Percentiles rank a stretch among this genome's conserved stretches.
Evolutionary conservation across 2,329 filamentous ascomycete genomes (phyloP).

Genomic region (Phialophora chinensis): DNA sequence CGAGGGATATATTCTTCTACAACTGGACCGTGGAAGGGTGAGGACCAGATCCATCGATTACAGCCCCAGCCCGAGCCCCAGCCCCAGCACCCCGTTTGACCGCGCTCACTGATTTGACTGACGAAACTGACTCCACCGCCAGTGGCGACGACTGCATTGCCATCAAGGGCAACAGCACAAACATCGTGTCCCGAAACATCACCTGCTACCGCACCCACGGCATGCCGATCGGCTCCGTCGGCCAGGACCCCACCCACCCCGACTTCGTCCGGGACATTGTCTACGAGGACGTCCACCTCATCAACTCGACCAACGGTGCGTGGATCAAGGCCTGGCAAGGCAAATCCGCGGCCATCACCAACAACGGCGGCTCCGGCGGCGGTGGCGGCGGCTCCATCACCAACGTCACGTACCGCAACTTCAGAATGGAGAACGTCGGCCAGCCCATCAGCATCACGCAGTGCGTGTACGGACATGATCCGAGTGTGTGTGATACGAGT

Average conservation of each 20-base stretch:
- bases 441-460: conserved; percentile 70
- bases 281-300: conserved; percentile 66
- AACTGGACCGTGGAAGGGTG: conserved; percentile 60
- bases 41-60: neutral
- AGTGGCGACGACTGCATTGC: conserved; percentile 75
- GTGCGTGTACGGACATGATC: conserved; percentile 53
- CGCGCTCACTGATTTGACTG: neutral
- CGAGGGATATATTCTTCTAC: conserved; percentile 68
- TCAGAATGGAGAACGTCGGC: conserved; percentile 67
- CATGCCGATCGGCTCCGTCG: conserved; percentile 73
- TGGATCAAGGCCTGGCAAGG: conserved; percentile 78
- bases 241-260: conserved; percentile 67
- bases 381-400: conserved; percentile 66
- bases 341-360: conserved; percentile 59
- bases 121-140: conserved; percentile 41
- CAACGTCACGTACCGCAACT: conserved; percentile 71
- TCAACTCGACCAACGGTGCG: conserved; percentile 67
- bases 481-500: conserved; percentile 47
- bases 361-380: conserved; percentile 66
- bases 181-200: conserved; percentile 71
- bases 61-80: too few relatives aligned
- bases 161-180: conserved; percentile 75
- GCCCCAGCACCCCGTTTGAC: neutral
- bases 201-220: conserved; percentile 73
- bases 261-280: conserved; percentile 74